phyloP scores from a whole-genome alignment of 164 flowering plant species.

The Stephania cephalantha region DNA sequence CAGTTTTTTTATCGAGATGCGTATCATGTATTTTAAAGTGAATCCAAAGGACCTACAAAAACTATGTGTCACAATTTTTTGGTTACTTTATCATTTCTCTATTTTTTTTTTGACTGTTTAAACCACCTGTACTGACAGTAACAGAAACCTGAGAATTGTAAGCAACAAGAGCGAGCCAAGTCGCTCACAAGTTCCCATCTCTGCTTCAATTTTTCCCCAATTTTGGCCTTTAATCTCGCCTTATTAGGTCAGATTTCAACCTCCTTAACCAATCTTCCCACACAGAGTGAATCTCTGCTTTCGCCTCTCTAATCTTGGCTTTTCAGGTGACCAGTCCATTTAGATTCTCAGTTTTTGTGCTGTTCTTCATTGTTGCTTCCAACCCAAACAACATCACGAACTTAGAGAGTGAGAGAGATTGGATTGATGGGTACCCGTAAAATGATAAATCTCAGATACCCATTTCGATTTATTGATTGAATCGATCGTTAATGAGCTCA shows the following conservation, averaged over 20 bases:
- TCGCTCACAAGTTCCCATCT: constrained; percentile 12
- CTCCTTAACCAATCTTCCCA: not conserved
- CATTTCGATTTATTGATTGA: constrained; percentile 15
- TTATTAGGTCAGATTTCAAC: constrained; percentile 11
- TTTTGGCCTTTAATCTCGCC: constrained; percentile 9
- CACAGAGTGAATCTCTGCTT: not conserved
- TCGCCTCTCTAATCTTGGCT: not conserved
- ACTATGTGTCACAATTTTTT: too few species aligned
- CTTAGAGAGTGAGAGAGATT: constrained; percentile 1
- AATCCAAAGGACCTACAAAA: too few species aligned
- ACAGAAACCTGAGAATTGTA: constrained; percentile 4
- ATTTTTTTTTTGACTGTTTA: not conserved
- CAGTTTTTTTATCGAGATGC: too few species aligned
- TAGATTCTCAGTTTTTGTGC: not conserved
- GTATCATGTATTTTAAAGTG: too few species aligned
- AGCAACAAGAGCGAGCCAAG: not conserved
- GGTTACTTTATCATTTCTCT: not conserved
- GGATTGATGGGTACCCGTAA: constrained; percentile 14
- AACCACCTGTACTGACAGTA: not conserved
- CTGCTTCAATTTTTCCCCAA: constrained; percentile 1
- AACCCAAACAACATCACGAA: not conserved
- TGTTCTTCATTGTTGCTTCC: constrained; percentile 7
- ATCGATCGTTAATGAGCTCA: constrained; percentile 13
- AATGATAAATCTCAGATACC: constrained; percentile 6
- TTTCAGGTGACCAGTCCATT: constrained; percentile 8